Percentiles rank a stretch among this genome's conserved stretches.
Evolutionary conservation across 768 basidiomycete genomes (phyloP).

Genomic region (Agrocybe praecox): DNA sequence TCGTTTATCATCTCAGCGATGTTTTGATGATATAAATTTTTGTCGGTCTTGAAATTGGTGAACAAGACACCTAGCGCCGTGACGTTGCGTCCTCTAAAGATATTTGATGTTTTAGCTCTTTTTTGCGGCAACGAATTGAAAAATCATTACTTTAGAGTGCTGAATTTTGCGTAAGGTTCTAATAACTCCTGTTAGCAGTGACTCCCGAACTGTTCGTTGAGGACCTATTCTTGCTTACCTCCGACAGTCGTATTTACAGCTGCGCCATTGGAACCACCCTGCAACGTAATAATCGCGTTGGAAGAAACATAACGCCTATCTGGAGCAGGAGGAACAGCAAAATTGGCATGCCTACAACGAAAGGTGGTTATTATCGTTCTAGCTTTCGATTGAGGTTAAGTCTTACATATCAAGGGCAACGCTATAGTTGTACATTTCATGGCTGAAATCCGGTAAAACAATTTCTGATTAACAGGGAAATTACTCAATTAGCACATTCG

Average conservation of each 20-base stretch:
- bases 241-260: constrained; percentile 39
- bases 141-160: constrained; percentile 60
- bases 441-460: constrained; percentile 38
- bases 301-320: constrained; percentile 79
- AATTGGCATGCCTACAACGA: constrained; percentile 60
- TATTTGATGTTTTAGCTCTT: neutral
- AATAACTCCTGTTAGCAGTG: constrained; percentile 18
- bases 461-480: neutral
- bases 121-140: neutral
- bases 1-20: constrained; percentile 81
- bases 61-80: constrained; percentile 82
- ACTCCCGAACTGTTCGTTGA: too few species aligned
- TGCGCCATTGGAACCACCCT: constrained; percentile 37
- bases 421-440: constrained; percentile 77
- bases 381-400: neutral
- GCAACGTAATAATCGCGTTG: constrained; percentile 82
- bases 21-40: constrained; percentile 73
- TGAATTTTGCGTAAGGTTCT: constrained; percentile 71
- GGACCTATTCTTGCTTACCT: constrained; percentile 30
- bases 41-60: constrained; percentile 71
- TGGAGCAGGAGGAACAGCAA: constrained; percentile 54
- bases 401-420: constrained; percentile 68
- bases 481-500: neutral
- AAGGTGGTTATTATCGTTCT: neutral
- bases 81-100: constrained; percentile 59